Evolutionary conservation across 2,329 filamentous ascomycete species (phyloP).

Genomic region (Endothia cerciana): DNA sequence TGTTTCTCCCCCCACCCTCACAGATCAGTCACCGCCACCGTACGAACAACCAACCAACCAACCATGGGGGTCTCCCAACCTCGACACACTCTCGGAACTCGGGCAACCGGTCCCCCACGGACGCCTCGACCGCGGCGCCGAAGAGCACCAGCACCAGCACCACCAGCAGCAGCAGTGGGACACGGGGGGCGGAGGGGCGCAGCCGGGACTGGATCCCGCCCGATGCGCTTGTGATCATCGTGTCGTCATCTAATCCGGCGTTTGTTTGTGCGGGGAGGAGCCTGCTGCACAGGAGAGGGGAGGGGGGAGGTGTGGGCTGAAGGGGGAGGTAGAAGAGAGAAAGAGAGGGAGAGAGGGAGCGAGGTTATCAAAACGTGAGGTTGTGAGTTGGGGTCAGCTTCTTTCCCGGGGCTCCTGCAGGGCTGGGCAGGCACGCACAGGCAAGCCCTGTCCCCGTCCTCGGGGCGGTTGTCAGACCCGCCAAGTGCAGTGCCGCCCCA

Average conservation of each 20-base stretch:
- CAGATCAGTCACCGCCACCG: constrained; percentile 13
- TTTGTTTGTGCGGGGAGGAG: neutral
- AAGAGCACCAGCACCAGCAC: constrained; percentile 45
- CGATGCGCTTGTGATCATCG: constrained; percentile 39
- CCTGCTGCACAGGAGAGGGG: constrained; percentile 1
- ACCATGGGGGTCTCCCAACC: constrained; percentile 50
- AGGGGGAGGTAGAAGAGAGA: neutral
- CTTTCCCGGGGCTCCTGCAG: too few species aligned
- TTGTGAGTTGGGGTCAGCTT: too few species aligned
- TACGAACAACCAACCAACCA: neutral
- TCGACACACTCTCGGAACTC: constrained; percentile 87
- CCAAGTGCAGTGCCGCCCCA: too few species aligned
- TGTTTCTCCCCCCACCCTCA: constrained; percentile 42
- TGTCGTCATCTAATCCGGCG: constrained; percentile 27
- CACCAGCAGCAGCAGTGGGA: constrained; percentile 27
- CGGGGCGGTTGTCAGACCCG: too few species aligned
- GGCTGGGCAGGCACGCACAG: neutral
- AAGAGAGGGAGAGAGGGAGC: too few species aligned
- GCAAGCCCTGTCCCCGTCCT: neutral
- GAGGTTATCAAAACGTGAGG: too few species aligned
- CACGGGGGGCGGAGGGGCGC: constrained; percentile 39
- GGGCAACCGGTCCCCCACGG: constrained; percentile 79
- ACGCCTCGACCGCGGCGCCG: constrained; percentile 62
- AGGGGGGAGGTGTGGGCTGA: neutral
- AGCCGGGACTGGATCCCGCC: constrained; percentile 36